Evolutionary conservation across 345 rosid species (phyloP), one percentile per base, ranked within the genome.

Genomic region (Acer negundo): DNA sequence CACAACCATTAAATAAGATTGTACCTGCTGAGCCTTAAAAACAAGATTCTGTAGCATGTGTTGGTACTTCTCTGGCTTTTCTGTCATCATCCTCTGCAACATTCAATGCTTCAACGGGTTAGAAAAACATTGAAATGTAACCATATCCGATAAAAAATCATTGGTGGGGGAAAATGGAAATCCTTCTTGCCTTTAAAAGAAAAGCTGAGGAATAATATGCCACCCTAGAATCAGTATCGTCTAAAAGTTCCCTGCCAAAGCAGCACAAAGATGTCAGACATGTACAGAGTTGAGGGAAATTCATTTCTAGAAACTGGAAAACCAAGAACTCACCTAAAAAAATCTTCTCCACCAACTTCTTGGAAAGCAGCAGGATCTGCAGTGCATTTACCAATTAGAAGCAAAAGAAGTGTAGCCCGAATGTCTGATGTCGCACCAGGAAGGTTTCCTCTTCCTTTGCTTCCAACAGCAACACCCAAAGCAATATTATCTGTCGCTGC

Each of bases 51-150:
- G 97, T 73, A 96, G 94, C 98, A 92, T 90, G 85, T 86, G 89
- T 76, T 96, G 95, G 87, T 96, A 96, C 80, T 90, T 94, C 70
- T 94, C 98, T 69, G 97, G 98, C 71, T 89, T 88, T 84, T 92
- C 97, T n/a, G 97, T 94, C 98, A 94, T 96, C 99, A 96, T 96
- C 84, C 97, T 90, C 98, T 96, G 91, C 81, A 81, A 82, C 69
- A 79, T 55, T 11, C 61, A 72, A 70, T 35, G 38, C 8, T 73
- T 55, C 8, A 67, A 76, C 23, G 11, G 35, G 72, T 88, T 53
- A 86, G 82, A 73, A 72, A 73, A 75, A 75, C 23, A 53, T 35
- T 35, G 19, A 75, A 53, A 67, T 53, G 75, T 44, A 75, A 17
- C 24, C 47, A 62, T 53, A 26, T 35, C 35, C 16, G 53, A 70